These are phyloP conservation scores for Mycosphaerella sp. DNA, from an alignment of 2,329 filamentous ascomycete species.

Conservation along the genomic window DNA sequence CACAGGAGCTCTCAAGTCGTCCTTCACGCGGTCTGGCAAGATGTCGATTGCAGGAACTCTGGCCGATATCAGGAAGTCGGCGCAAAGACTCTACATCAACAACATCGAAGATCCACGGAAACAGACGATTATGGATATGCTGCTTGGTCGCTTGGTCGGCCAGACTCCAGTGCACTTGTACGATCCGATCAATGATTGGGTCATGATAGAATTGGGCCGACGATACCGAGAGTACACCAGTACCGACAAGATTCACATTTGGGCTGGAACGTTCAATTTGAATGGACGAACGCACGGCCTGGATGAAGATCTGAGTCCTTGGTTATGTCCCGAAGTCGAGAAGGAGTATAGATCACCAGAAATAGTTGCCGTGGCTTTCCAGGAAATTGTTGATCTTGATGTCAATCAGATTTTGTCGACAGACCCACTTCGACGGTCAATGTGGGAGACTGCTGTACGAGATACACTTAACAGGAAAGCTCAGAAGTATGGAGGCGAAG, in stretches of 20 bases:
- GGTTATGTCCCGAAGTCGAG: constrained; percentile 67
- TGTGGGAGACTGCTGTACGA: constrained; percentile 81
- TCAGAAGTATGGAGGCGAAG: constrained; percentile 58
- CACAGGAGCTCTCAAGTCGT: constrained; percentile 90
- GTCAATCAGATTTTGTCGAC: constrained; percentile 99
- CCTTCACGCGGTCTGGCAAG: constrained; percentile 88
- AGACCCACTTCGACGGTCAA: constrained; percentile 74
- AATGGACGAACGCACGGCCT: constrained; percentile 80
- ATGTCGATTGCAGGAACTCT: constrained; percentile 91
- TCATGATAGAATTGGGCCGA: constrained; percentile 67
- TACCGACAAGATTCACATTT: constrained; percentile 68
- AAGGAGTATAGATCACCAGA: constrained; percentile 61
- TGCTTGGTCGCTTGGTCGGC: constrained; percentile 80
- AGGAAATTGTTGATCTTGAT: constrained; percentile 96
- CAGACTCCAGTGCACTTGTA: constrained; percentile 79
- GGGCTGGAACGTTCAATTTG: constrained; percentile 86
- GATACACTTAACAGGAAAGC: constrained; percentile 69
- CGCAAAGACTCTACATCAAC: constrained; percentile 91
- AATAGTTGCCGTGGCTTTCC: constrained; percentile 86
- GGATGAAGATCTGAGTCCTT: constrained; percentile 71
- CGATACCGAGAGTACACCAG: constrained; percentile 66
- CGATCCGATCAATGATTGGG: constrained; percentile 90
- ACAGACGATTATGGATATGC: constrained; percentile 90
- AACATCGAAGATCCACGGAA: constrained; percentile 91
- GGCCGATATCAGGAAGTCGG: constrained; percentile 92